Evolutionary conservation across 192 early-diverging fungal genomes (phyloP), one percentile per base, ranked within the genome.

Genomic region (Podila minutissima): DNA sequence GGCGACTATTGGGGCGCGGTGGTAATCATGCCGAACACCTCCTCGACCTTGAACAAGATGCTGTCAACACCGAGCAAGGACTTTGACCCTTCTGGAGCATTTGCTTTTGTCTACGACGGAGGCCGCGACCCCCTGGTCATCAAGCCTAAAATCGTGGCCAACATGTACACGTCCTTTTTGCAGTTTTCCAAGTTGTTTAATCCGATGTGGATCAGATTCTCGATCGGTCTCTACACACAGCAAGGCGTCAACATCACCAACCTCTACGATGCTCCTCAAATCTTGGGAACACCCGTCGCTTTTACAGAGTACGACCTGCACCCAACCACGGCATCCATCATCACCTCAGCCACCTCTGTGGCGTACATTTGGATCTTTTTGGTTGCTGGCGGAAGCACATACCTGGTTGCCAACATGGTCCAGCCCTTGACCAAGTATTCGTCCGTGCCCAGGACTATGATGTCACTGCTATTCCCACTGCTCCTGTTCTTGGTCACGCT

Each of bases 331-430:
- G 58, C 76, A 15, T 28, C 69, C 32, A 72, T 79, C 61, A 72
- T 79, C 38, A 79, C 76, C 6, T 79, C 76, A 0, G 76, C 76
- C 0, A 79, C 76, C 0, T 60, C 76, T 15, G 76, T 79, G 26
- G 76, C 76, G 46, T 79, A 79, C 19, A 79, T 79, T 38, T 79
- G 76, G 76, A 79, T 79, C 22, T 79, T 79, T 31, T 64, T 79
- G 51, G 61, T 79, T 12, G 76, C 76, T 7, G 76, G 76, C 1
- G 76, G 76, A 63, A 72, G 69, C 32, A 79, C 76, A 7, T 79
- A 79, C 49, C 26, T 79, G 59, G 76, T 79, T 2, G 70, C 76
- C 11, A 64, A 79, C 41, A 38, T 72, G 51, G 33, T 79, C n/a
- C 76, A 79, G 24, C 76, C 76, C 11, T 58, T 72, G 76, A 72